Conservation (phyloP, 2,329 filamentous ascomycete species). For the Colletotrichum scovillei region DNA sequence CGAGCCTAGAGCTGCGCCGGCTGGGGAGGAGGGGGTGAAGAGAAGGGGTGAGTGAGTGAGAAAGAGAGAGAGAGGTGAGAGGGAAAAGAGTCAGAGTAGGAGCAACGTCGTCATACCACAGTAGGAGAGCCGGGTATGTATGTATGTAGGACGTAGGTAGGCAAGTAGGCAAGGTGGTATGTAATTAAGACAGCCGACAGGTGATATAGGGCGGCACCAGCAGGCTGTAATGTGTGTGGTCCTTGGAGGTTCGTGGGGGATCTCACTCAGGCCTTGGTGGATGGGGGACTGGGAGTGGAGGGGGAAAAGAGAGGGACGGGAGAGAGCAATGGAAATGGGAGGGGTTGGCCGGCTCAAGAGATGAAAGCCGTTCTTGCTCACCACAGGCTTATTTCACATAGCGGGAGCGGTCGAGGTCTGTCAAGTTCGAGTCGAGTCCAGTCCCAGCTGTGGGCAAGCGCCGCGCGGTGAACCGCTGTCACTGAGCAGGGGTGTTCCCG, state of each 20-base stretch:
- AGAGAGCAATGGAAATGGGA: constrained; percentile 15
- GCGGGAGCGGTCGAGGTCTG: constrained; percentile 10
- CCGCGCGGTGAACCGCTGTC: constrained; percentile 27
- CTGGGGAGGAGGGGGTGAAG: constrained; percentile 12
- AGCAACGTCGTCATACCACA: constrained; percentile 37
- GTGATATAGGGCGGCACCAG: constrained; percentile 30
- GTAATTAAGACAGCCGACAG: constrained; percentile 31
- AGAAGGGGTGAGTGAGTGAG: constrained; percentile 23
- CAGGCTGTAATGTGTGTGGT: constrained; percentile 23
- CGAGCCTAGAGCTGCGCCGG: constrained; percentile 19
- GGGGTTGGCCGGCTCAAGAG: constrained; percentile 28
- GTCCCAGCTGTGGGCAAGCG: constrained; percentile 19
- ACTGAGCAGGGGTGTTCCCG: constrained; percentile 26
- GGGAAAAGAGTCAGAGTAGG: constrained; percentile 22
- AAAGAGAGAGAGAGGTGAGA: constrained; percentile 1
- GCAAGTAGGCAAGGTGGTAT: constrained; percentile 22
- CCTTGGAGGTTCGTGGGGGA: constrained; percentile 24
- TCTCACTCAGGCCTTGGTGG: background rate
- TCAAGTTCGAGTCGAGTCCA: constrained; percentile 9
- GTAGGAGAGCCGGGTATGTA: constrained; percentile 25
- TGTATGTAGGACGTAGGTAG: background rate
- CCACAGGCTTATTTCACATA: background rate
- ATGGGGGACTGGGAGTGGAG: constrained; percentile 2
- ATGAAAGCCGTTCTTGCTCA: background rate
- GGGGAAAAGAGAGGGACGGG: constrained; percentile 1